phyloP scores from a whole-genome alignment of 441 rosid species.

The Mallotus repandus region DNA sequence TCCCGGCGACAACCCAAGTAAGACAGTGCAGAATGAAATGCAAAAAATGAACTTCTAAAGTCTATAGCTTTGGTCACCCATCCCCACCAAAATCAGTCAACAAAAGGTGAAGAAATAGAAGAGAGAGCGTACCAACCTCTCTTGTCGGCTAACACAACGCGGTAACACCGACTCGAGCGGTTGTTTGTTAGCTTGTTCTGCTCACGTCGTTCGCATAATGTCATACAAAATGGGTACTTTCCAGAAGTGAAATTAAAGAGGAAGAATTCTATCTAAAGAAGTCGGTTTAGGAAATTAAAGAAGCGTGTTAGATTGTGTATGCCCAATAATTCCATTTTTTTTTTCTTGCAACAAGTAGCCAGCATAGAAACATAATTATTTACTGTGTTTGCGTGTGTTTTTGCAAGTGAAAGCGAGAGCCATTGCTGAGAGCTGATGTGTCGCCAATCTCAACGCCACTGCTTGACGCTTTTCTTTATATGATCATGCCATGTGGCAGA shows the following conservation, averaged over 20 bases:
- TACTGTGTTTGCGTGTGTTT: too few species aligned
- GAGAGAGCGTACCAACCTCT: conserved; percentile 7
- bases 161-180: conserved; percentile 17
- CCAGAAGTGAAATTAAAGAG: neutral
- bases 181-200: neutral
- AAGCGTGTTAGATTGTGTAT: neutral
- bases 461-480: neutral
- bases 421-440: neutral
- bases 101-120: neutral
- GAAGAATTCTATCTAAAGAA: neutral
- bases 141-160: conserved; percentile 29
- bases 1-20: conserved; percentile 14
- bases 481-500: conserved; percentile 4
- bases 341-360: neutral
- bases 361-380: neutral
- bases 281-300: neutral
- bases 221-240: too few species aligned
- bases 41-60: neutral
- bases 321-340: too few species aligned
- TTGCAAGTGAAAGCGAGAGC: neutral
- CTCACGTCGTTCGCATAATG: too few species aligned
- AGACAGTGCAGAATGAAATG: conserved; percentile 7
- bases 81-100: neutral
- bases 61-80: conserved; percentile 2
- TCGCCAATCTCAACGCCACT: neutral